Evolutionary conservation across 306 rosid genomes (phyloP).

Genomic region (Dryas alaskensis): DNA sequence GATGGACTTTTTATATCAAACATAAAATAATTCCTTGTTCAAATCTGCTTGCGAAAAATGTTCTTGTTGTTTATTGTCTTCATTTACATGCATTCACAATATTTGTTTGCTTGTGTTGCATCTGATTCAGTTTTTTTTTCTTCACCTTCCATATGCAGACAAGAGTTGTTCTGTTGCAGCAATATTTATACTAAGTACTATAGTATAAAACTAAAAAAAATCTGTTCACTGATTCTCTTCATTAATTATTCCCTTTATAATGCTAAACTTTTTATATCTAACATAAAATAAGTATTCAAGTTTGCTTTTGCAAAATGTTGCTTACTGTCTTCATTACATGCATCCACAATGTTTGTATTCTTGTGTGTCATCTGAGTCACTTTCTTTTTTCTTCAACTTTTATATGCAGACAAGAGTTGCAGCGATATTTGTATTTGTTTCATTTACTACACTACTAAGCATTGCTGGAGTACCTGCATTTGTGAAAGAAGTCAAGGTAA

Average conservation of each 20-base stretch:
- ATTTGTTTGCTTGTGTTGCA: neutral
- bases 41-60: neutral
- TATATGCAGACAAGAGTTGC: conserved; percentile 89
- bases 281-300: neutral
- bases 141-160: neutral
- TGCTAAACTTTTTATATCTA: neutral
- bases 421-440: conserved; percentile 80
- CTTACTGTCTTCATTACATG: neutral
- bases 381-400: conserved; percentile 15
- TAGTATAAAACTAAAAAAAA: neutral
- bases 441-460: conserved; percentile 86
- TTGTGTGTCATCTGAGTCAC: conserved; percentile 10
- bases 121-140: neutral
- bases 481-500: conserved; percentile 82
- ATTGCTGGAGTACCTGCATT: conserved; percentile 90
- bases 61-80: neutral
- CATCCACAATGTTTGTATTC: neutral
- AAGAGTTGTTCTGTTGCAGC: neutral
- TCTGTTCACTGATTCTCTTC: neutral
- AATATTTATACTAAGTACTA: neutral
- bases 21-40: neutral
- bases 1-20: neutral
- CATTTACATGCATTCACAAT: too few species aligned
- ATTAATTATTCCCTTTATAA: neutral
- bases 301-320: neutral